Evolutionary conservation across 225 moss, liverwort and hornwort species (phyloP), one percentile per base, ranked within the genome.

Genomic region (Straminergon stramineum): DNA sequence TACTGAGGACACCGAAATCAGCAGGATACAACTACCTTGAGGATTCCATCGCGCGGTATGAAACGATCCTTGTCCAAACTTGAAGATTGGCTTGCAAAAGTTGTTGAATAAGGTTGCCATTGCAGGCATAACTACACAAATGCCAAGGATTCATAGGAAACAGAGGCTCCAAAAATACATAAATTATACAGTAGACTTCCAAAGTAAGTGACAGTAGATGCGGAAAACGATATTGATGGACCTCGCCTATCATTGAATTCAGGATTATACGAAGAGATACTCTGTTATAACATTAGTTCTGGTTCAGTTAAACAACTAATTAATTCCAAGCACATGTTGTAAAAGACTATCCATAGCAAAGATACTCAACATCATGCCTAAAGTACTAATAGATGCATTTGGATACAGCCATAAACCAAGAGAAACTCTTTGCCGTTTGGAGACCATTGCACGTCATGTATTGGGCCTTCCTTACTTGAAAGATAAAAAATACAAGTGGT

Each of bases 391-490:
- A 78, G 26, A 35, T 82, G 71, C 51, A 89, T 83, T 90, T 91
- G 97, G 97, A 99, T 99, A 99, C 99, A 99, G 74, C 99, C 97
- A 86, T 99, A 96, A 70, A 97, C 94, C 75, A 97, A 96, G 77
- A 99, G 90, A 90, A 99, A 99, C 37, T 97, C 99, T 81, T 92
- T 93, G 87, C 99, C 99, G 82, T 93, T 97, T 90, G 99, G 97
- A 87, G 99, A 97, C 99, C 99, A 99, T 80, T 97, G 95, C 82
- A 96, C 99, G 82, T 97, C 99, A 92, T 97, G 94, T 87, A 99
- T 95, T 58, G 99, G 99, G 69, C 99, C 99, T 85, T 99, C 99
- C 89, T 96, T 97, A 87, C 89, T 97, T 97, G 92, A 86, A 48
- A 89, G 73, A 75, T 74, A 20, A 64, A 80, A 83, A 78, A 51